phyloP scores from a whole-genome alignment of 2,329 filamentous ascomycete species.

The Venturia asperata region DNA sequence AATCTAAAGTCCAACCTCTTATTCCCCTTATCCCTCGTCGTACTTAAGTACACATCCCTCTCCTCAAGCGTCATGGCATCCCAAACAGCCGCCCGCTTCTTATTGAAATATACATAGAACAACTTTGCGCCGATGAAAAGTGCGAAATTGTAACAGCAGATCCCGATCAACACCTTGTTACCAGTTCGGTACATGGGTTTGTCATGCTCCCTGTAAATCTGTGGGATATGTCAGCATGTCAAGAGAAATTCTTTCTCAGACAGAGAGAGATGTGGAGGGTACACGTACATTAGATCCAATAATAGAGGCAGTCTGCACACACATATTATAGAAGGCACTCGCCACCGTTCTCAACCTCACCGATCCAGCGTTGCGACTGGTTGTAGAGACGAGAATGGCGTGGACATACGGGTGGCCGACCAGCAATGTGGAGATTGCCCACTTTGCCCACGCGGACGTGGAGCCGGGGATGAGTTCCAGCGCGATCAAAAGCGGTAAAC shows the following conservation, averaged over 20 bases:
- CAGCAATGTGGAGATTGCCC: slow-evolving; percentile 33
- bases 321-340: slow-evolving; percentile 39
- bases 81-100: slow-evolving; percentile 30
- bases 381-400: slow-evolving; percentile 39
- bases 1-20: slow-evolving; percentile 23
- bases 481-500: slow-evolving; percentile 33
- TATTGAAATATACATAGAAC: slow-evolving; percentile 49
- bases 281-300: slow-evolving; percentile 19
- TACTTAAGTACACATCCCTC: slow-evolving; percentile 31
- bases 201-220: slow-evolving; percentile 50
- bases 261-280: background rate
- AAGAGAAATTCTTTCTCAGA: background rate
- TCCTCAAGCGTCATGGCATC: slow-evolving; percentile 30
- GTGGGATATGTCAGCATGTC: background rate
- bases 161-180: slow-evolving; percentile 47
- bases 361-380: slow-evolving; percentile 34
- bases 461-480: slow-evolving; percentile 29
- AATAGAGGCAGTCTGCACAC: slow-evolving; percentile 18
- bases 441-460: slow-evolving; percentile 35
- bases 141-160: slow-evolving; percentile 44
- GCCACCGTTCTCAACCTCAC: slow-evolving; percentile 40
- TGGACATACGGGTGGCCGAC: slow-evolving; percentile 40
- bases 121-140: slow-evolving; percentile 46
- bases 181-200: slow-evolving; percentile 45
- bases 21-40: slow-evolving; percentile 33